phyloP scores from a whole-genome alignment of 2,329 filamentous ascomycete species.

The Sporothrix brasiliensis region DNA sequence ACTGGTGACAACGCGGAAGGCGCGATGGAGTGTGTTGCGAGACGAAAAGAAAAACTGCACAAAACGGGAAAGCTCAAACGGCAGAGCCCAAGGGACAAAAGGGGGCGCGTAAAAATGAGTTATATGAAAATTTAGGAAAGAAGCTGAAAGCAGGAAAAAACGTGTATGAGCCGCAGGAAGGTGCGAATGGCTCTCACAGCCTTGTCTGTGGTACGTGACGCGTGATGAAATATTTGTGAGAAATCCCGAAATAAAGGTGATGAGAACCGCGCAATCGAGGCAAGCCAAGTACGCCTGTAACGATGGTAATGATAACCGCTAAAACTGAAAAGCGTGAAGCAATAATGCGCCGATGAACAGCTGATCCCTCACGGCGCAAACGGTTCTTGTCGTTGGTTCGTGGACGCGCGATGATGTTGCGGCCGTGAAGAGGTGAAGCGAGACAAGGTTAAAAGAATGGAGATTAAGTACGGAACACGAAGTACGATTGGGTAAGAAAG shows the following conservation, averaged over 20 bases:
- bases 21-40: not conserved
- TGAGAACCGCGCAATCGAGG: not conserved
- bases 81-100: not conserved
- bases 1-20: not conserved
- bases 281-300: not conserved
- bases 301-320: not conserved
- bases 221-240: not conserved
- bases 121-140: not conserved
- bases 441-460: not conserved
- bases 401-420: slow-evolving; percentile 10
- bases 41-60: not conserved
- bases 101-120: not conserved
- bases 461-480: not conserved
- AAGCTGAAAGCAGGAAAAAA: not conserved
- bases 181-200: not conserved
- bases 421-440: slow-evolving; percentile 1
- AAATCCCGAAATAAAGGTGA: not conserved
- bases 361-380: not conserved
- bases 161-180: not conserved
- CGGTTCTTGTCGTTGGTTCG: not conserved
- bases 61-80: slow-evolving; percentile 11
- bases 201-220: not conserved
- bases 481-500: not conserved
- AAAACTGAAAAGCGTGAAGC: not conserved
- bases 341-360: not conserved